phyloP scores from a whole-genome alignment of 495 filamentous ascomycete genomes.

The Friedmanniomyces endolithicus region DNA sequence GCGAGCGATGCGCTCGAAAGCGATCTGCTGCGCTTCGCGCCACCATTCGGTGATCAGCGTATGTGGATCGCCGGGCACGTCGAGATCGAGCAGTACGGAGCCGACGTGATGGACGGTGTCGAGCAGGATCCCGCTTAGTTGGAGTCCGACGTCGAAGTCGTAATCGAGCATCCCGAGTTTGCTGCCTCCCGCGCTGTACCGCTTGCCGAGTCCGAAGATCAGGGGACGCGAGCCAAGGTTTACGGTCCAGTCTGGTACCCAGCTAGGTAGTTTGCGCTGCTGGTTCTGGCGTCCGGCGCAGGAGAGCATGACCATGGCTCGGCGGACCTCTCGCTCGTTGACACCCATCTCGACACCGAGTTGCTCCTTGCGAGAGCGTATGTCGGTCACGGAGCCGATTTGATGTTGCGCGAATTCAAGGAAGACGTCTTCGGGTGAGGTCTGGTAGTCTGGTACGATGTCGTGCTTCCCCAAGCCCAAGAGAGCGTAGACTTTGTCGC shows the following conservation, averaged over 20 bases:
- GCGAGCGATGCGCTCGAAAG: slow-evolving; percentile 9
- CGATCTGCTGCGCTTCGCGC: slow-evolving; percentile 16
- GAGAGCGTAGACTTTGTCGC: slow-evolving; percentile 20
- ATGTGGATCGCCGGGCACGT: neutral
- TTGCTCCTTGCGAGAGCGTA: neutral
- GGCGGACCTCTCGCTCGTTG: slow-evolving; percentile 1
- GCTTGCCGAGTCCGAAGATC: slow-evolving; percentile 6
- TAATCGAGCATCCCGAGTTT: slow-evolving; percentile 10
- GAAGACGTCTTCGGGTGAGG: slow-evolving; percentile 6
- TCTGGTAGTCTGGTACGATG: slow-evolving; percentile 16
- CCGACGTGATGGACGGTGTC: slow-evolving; percentile 9
- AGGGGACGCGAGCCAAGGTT: slow-evolving; percentile 9
- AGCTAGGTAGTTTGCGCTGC: slow-evolving; percentile 10
- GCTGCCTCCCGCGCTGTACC: slow-evolving; percentile 7
- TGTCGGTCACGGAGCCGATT: slow-evolving; percentile 6
- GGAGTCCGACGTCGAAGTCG: slow-evolving; percentile 9
- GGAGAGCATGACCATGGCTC: slow-evolving; percentile 11
- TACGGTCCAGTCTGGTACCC: slow-evolving; percentile 17
- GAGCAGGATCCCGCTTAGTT: slow-evolving; percentile 13
- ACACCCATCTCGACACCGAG: neutral
- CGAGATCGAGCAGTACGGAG: slow-evolving; percentile 2
- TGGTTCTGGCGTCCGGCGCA: slow-evolving; percentile 16
- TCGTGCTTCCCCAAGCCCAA: slow-evolving; percentile 17
- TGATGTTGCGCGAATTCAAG: slow-evolving; percentile 18
- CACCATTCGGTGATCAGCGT: slow-evolving; percentile 8